Evolutionary conservation across 192 early-diverging fungal genomes (phyloP).

Genomic region (Backusella parvicylindrica): DNA sequence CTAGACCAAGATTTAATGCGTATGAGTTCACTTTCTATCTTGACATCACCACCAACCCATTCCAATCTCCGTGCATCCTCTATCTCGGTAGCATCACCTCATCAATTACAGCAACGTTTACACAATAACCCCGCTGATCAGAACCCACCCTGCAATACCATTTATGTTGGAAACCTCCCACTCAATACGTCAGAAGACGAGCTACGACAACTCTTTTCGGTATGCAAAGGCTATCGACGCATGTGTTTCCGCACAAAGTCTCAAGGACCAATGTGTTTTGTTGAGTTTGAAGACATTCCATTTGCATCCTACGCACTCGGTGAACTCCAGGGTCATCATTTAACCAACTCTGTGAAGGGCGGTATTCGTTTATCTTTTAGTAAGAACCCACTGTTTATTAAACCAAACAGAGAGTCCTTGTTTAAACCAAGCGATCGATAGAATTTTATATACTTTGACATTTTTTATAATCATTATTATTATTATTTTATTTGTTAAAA

Average conservation of each 20-base stretch:
- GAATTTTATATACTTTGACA: neutral
- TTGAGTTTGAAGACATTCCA: conserved; percentile 95
- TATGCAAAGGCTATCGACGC: conserved; percentile 83
- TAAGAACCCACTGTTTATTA: conserved; percentile 81
- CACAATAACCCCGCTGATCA: conserved; percentile 73
- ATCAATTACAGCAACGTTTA: conserved; percentile 43
- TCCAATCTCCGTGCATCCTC: neutral
- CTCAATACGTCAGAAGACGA: conserved; percentile 87
- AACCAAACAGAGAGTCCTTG: conserved; percentile 1
- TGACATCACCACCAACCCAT: neutral
- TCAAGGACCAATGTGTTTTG: conserved; percentile 99
- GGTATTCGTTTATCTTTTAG: conserved; percentile 94
- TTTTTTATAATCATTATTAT: neutral
- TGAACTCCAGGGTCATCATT: conserved; percentile 82
- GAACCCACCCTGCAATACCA: conserved; percentile 97
- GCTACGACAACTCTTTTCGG: conserved; percentile 72
- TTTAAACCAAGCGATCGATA: neutral
- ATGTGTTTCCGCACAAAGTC: conserved; percentile 84
- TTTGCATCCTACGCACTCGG: conserved; percentile 88
- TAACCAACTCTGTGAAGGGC: conserved; percentile 87
- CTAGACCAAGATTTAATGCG: conserved; percentile 9
- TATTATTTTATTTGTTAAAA: no score
- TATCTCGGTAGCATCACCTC: neutral
- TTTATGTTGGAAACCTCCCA: conserved; percentile 96
- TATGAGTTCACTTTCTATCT: neutral